phyloP scores from a whole-genome alignment of 805 yeast species.

The Zygoascus biomembranicola region DNA sequence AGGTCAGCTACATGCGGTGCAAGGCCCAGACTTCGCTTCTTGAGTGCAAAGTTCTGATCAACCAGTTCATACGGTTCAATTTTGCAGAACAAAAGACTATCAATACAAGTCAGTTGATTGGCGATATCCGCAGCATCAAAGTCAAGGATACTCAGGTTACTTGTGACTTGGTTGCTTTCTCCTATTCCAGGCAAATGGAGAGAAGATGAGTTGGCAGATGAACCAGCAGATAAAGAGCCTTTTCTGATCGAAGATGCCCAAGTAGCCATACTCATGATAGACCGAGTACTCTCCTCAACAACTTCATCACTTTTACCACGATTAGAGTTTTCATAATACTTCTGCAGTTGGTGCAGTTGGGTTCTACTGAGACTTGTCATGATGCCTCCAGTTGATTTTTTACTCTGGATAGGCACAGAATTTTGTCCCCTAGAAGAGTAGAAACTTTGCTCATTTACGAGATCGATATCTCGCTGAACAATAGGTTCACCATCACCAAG shows the following conservation, averaged over 20 bases:
- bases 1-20: conserved; percentile 27
- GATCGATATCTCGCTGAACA: conserved; percentile 12
- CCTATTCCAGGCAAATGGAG: neutral
- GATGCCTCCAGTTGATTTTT: neutral
- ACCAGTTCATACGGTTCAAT: conserved; percentile 27
- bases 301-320: conserved; percentile 1
- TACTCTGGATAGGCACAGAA: neutral
- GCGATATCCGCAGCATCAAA: conserved; percentile 28
- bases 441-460: conserved; percentile 6
- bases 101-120: conserved; percentile 28
- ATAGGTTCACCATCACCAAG: conserved; percentile 18
- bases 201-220: conserved; percentile 3
- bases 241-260: conserved; percentile 12
- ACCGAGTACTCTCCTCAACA: conserved; percentile 7
- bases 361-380: conserved; percentile 1
- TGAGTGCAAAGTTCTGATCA: conserved; percentile 27
- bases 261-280: conserved; percentile 8
- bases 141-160: conserved; percentile 18
- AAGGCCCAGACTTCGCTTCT: conserved; percentile 23
- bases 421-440: neutral
- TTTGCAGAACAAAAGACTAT: conserved; percentile 22
- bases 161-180: neutral
- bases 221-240: conserved; percentile 1
- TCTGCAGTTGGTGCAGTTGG: conserved; percentile 7
- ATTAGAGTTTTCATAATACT: conserved; percentile 8